Base-by-base conservation (phyloP, 495 filamentous ascomycete species). In the Barbatosphaeria neglecta region DNA sequence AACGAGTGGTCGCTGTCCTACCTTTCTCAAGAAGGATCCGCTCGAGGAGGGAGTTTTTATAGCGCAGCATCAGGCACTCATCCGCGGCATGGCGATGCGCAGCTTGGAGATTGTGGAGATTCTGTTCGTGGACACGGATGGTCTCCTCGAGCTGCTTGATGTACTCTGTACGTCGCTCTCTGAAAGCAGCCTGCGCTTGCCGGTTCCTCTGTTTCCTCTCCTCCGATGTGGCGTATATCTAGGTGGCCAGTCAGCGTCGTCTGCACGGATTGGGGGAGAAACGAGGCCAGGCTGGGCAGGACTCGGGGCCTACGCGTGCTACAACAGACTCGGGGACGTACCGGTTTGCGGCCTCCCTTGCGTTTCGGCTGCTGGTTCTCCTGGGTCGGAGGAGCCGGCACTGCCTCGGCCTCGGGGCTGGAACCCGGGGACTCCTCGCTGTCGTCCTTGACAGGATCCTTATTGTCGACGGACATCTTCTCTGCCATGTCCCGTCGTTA, bases 151-250 rank as follows among this genome's bases (percentile, higher is more conserved):
- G 77, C 64, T 98, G 93, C 68, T 96, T 96, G 71, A 98, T 98
- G 63, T 98, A 98, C 70, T 98, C 92, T 22, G 93, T 97, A 50
- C 92, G 82, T 50, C 92, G 82, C 64, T 98, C 92, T 40, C 92
- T 82, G 59, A 98, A 98, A 23, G 92, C 92, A 39, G 92, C 92
- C 64, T 98, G 92, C 23, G 92, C 92, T 66, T 97, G 93, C 51
- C 92, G 78, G 59, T 98, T 98, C 53, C 93, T 81, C 69, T 96
- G 92, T 70, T 98, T 97, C 57, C 92, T 78, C 66, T 97, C 93
- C 65, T 98, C 92, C 9, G 92, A 96, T 23, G 92, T 98, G 18
- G 92, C 92, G 73, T 98, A 98, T 41, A 96, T 95, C 89, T 93
- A 57, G 8, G 50, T 27, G 31, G 48, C 33, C 17, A 40, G 23